Base-by-base conservation (phyloP, 768 basidiomycete genomes). In the Mrakia frigida region DNA sequence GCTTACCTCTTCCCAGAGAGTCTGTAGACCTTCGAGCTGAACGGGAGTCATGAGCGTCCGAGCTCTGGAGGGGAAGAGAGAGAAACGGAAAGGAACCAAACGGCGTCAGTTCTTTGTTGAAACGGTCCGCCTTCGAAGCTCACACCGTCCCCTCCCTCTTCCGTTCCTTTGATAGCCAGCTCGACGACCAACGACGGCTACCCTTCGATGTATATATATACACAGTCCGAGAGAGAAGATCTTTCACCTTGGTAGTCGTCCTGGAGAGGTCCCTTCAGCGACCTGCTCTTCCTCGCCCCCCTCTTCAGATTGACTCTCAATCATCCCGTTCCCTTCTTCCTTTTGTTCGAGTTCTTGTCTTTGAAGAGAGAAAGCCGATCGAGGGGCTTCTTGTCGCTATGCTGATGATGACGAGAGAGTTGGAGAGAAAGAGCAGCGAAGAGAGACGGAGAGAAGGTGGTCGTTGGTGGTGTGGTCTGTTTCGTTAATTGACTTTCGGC, bases 1-100 rank as follows among this genome's bases (percentile, higher is more conserved):
- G 35, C 63, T 35, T 18, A 68, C 65, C 65, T 68, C 65, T 39
- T 35, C 65, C 65, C 65, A 68, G 18, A 68, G 65, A 23, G 35
- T 37, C 25, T 68, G 65, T 9, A 68, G 37, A 41, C 65, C 65
- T 10, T 35, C 37, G 1, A 68, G 39, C 39, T 68, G 65, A 14
- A 25, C 13, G 39, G 65, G 37, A n/a, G 65, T 68, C 65, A 68
- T 68, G 35, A 68, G 35, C 33, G 65, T 68, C 0, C 65, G 65
- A 37, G 65, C 65, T 41, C 65, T 68, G 39, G 13, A 39, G 18
- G 18, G 43, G 43, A 6, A 39, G 33, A 37, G 18, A 63, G 13
- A 33, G 21, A 14, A 37, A 28, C 21, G 14, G 21, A 21, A 5
- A 33, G 37, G 33, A 21, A 33, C 35, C 61, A 63, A 9, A 63